Conservation (phyloP, 257 asterid species). For the Leptodermis oblonga region DNA sequence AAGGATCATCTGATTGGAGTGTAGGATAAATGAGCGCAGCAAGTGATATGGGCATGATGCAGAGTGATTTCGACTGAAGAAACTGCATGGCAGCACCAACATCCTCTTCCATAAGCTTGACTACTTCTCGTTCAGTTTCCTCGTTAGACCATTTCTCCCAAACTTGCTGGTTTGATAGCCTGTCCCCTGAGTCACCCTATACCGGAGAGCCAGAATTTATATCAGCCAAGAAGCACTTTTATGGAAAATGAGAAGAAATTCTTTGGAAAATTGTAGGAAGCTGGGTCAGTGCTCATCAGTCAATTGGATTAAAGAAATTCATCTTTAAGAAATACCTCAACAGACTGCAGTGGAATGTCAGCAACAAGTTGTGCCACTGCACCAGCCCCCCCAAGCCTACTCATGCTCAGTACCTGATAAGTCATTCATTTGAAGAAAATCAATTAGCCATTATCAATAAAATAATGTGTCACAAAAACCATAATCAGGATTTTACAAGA, state of each 20-base stretch:
- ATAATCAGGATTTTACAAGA: background rate
- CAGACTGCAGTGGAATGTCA: slow-evolving; percentile 64
- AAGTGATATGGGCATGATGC: slow-evolving; percentile 89
- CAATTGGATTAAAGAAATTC: background rate
- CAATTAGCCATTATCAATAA: background rate
- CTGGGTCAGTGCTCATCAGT: background rate
- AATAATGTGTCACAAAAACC: background rate
- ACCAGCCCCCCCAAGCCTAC: slow-evolving; percentile 88
- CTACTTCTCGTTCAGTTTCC: slow-evolving; percentile 74
- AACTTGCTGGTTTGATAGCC: slow-evolving; percentile 46
- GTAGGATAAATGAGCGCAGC: slow-evolving; percentile 76
- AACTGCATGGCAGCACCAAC: slow-evolving; percentile 83
- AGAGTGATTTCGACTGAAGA: slow-evolving; percentile 82
- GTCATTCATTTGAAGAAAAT: slow-evolving; percentile 12
- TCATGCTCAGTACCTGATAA: slow-evolving; percentile 77
- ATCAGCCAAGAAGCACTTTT: background rate
- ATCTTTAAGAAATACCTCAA: slow-evolving; percentile 48
- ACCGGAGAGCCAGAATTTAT: slow-evolving; percentile 9
- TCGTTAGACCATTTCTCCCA: slow-evolving; percentile 89
- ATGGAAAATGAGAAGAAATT: background rate
- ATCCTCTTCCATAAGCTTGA: slow-evolving; percentile 81
- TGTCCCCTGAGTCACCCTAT: slow-evolving; percentile 53
- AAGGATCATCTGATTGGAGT: slow-evolving; percentile 42
- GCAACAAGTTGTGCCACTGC: slow-evolving; percentile 88
- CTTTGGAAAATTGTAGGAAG: background rate